phyloP scores from a whole-genome alignment of 768 basidiomycete species.

The Tephrocybe sp. region DNA sequence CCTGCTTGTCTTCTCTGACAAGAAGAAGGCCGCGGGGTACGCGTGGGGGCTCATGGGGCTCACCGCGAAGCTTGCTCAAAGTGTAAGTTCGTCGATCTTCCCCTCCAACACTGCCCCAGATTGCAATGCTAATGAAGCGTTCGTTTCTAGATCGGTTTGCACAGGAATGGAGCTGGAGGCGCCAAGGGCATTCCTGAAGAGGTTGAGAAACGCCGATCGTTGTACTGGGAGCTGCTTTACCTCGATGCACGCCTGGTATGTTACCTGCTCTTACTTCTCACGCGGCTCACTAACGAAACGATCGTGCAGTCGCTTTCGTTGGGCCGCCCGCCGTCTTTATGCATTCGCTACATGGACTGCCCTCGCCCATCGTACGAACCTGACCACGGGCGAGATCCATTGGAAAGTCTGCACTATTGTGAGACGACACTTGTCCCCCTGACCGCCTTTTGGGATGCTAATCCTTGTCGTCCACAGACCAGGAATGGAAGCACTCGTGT shows the following conservation, averaged over 20 bases:
- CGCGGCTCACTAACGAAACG: neutral
- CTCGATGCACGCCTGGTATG: constrained; percentile 61
- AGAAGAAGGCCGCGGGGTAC: constrained; percentile 63
- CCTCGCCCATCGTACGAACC: constrained; percentile 44
- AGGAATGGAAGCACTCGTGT: constrained; percentile 71
- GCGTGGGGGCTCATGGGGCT: constrained; percentile 58
- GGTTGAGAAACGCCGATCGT: constrained; percentile 63
- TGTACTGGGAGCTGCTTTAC: constrained; percentile 72
- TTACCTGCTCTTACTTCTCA: constrained; percentile 19
- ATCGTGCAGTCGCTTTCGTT: constrained; percentile 53
- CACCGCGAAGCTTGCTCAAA: constrained; percentile 61
- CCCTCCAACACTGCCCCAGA: too few relatives aligned
- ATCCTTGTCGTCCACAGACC: constrained; percentile 52
- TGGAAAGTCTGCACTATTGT: constrained; percentile 44
- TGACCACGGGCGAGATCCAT: constrained; percentile 35
- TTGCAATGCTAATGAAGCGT: neutral
- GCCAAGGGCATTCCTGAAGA: constrained; percentile 72
- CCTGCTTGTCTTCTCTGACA: constrained; percentile 66
- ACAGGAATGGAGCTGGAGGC: constrained; percentile 50
- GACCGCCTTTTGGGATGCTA: too few relatives aligned
- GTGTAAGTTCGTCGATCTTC: constrained; percentile 51
- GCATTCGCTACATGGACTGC: constrained; percentile 61
- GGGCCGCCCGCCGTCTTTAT: constrained; percentile 67
- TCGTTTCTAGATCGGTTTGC: constrained; percentile 14
- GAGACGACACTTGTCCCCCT: constrained; percentile 17